Evolutionary conservation across 306 rosid species (phyloP), one percentile per base, ranked within the genome.

Genomic region (barrel medic (Medicago truncatula)): DNA sequence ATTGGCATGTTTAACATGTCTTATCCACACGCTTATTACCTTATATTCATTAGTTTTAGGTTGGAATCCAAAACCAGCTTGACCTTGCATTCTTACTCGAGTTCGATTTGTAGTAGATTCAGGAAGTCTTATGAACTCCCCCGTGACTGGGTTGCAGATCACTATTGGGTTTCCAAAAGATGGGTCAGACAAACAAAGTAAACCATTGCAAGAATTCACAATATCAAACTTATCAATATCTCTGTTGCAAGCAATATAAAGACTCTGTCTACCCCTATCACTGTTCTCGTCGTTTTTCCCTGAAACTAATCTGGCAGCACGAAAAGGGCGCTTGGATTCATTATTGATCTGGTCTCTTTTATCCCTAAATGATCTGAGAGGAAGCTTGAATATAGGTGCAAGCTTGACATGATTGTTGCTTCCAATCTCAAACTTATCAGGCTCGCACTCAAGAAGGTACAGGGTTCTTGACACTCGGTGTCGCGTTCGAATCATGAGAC

Each of bases 71-170:
- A 67, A 4, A 7, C 41, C 73, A 14, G 14, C 1, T 10, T 31
- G 3, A 8, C 0, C 12, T 12, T 6, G 17, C 2, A 0, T n/a
- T 62, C 8, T n/a, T 58, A 5, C 64, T 3, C 0, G 16, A 21
- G 9, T 5, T 13, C 12, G 9, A n/a, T 3, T 8, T 1, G 16
- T 18, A 6, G 71, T 4, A 66, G 54, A 10, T 12, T 18, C 2
- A 9, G 71, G 71, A 66, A 66, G 71, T 9, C 36, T 23, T 15
- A 57, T 46, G 18, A 67, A 80, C 43, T 77, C 83, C 9, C 87
- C 78, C 0, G 62, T 76, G 18, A 67, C 4, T n/a, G 80, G 82
- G 2, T 80, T 84, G 80, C 78, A 81, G 4, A 81, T 67, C 66
- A 69, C 58, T 15, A 57, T 8, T 23, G 73, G 67, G n/a, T 58